Conservation (phyloP, 306 rosid genomes). For the Prunus davidiana region DNA sequence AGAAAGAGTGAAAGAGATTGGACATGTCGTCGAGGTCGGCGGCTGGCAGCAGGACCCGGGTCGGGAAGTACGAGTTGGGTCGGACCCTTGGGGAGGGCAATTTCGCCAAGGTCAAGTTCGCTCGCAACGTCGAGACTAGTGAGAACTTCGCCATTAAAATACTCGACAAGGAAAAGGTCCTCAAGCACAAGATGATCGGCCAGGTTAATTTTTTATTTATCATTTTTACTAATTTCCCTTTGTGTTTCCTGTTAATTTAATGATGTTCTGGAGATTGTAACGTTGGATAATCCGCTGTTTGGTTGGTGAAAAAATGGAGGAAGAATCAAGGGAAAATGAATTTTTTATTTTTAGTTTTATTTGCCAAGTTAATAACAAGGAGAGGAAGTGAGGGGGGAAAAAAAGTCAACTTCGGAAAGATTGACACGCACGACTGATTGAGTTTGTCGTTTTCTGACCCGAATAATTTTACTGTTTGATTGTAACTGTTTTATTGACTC, state of each 20-base stretch:
- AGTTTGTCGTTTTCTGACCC: background rate
- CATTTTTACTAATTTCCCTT: background rate
- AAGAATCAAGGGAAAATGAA: background rate
- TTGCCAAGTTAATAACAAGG: too few relatives aligned
- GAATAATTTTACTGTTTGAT: background rate
- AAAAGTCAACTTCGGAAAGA: slow-evolving; percentile 16
- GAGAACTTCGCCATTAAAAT: slow-evolving; percentile 81
- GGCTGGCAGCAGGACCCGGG: slow-evolving; percentile 46
- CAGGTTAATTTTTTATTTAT: slow-evolving; percentile 40
- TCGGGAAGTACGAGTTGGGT: slow-evolving; percentile 80
- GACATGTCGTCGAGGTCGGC: slow-evolving; percentile 46
- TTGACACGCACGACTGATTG: background rate
- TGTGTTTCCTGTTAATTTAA: background rate
- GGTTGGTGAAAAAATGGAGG: slow-evolving; percentile 9
- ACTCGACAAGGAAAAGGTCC: slow-evolving; percentile 74
- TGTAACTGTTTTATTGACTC: background rate
- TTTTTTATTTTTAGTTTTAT: background rate
- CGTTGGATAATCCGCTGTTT: background rate
- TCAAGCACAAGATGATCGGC: slow-evolving; percentile 90
- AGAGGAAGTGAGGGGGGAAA: background rate
- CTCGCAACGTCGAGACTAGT: slow-evolving; percentile 48
- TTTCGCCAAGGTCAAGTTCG: slow-evolving; percentile 90
- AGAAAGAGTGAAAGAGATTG: background rate
- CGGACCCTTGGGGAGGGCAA: slow-evolving; percentile 90
- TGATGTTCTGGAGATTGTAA: background rate